Evolutionary conservation across 768 basidiomycete genomes (phyloP).

Genomic region (Mycena vulgaris): DNA sequence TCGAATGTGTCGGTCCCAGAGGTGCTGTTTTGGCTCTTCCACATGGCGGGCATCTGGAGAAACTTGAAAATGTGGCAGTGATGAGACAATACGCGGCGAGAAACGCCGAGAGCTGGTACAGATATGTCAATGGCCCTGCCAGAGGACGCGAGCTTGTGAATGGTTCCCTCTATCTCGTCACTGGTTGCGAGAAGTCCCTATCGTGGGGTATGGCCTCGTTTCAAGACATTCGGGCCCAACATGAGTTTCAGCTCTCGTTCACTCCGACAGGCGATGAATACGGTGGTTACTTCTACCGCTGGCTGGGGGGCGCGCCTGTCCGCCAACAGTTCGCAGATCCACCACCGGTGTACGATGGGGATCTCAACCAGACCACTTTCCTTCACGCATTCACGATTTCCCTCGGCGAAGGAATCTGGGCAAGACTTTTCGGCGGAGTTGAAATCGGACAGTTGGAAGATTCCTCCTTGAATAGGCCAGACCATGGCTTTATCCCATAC

Average conservation of each 20-base stretch:
- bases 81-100: constrained; percentile 32
- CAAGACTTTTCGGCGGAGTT: constrained; percentile 13
- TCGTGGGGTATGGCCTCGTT: constrained; percentile 35
- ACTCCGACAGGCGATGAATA: background rate
- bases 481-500: constrained; percentile 1
- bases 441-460: background rate
- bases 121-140: constrained; percentile 21
- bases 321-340: too few relatives aligned
- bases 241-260: constrained; percentile 13
- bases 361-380: constrained; percentile 22
- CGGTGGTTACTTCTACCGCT: constrained; percentile 11
- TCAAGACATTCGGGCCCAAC: background rate
- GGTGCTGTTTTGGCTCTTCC: constrained; percentile 41
- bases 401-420: constrained; percentile 21
- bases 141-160: constrained; percentile 29
- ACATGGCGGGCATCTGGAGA: constrained; percentile 22
- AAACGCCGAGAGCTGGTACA: constrained; percentile 39
- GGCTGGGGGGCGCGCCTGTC: background rate
- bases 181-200: constrained; percentile 38
- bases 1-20: constrained; percentile 8
- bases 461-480: background rate
- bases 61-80: constrained; percentile 5
- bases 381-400: constrained; percentile 24
- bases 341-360: background rate
- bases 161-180: constrained; percentile 38